Conservation (phyloP, 2,329 filamentous ascomycete genomes). For the Sporothrix protearum region DNA sequence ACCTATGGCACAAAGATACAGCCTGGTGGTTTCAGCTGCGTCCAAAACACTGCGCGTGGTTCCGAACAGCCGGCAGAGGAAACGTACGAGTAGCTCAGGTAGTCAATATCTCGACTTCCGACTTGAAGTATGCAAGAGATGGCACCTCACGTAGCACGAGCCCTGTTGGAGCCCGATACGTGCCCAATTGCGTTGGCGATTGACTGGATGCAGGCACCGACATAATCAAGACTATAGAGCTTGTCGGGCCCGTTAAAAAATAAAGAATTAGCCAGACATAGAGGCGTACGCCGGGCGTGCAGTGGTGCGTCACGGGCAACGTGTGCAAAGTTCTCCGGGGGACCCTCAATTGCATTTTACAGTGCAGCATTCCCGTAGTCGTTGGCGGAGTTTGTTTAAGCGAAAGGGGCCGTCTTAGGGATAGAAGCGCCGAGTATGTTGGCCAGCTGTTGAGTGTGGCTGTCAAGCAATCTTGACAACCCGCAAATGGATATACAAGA, state of each 20-base stretch:
- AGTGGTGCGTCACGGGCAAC: not conserved
- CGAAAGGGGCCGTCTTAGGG: too few species aligned
- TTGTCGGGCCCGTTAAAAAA: constrained; percentile 21
- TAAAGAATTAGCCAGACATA: constrained; percentile 22
- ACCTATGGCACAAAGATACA: constrained; percentile 18
- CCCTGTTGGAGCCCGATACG: not conserved
- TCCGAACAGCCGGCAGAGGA: too few species aligned
- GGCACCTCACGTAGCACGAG: not conserved
- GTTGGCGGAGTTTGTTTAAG: too few species aligned
- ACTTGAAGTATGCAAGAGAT: constrained; percentile 12
- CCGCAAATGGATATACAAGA: too few species aligned
- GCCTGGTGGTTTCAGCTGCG: not conserved
- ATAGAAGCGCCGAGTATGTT: too few species aligned
- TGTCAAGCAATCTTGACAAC: too few species aligned
- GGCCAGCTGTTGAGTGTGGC: too few species aligned
- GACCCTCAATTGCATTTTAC: too few species aligned
- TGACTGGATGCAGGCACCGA: constrained; percentile 20
- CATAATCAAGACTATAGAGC: constrained; percentile 21
- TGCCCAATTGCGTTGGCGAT: constrained; percentile 17
- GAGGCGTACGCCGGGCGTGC: constrained; percentile 7
- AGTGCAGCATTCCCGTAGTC: too few species aligned
- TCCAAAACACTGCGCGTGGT: too few species aligned
- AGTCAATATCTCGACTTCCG: constrained; percentile 17
- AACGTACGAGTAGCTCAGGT: constrained; percentile 14
- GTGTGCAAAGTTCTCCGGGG: not conserved